Percentiles rank a stretch among this genome's conserved stretches.
These are phyloP conservation scores for Voacanga thouarsii DNA, from an alignment of 257 asterid genomes.

Conservation along the genomic window DNA sequence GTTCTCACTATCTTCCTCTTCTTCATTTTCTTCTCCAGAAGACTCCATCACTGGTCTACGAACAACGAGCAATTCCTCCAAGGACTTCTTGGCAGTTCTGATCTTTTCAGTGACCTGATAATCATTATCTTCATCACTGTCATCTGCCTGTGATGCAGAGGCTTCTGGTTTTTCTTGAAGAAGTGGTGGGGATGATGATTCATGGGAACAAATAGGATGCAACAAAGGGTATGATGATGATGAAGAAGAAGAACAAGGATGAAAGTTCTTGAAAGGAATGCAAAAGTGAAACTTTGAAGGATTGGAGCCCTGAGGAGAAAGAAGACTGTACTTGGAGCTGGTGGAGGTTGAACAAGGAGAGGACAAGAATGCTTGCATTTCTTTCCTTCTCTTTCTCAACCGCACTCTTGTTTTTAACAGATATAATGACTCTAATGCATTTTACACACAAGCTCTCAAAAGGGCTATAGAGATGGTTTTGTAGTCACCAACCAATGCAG, in stretches of 20 bases:
- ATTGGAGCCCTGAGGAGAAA: constrained; percentile 49
- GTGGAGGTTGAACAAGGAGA: constrained; percentile 47
- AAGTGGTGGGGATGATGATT: constrained; percentile 52
- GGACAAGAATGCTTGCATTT: constrained; percentile 55
- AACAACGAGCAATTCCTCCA: constrained; percentile 75
- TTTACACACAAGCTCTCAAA: neutral
- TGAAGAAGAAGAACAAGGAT: constrained; percentile 17
- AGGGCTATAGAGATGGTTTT: neutral
- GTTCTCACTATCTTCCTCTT: constrained; percentile 17
- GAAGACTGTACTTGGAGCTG: constrained; percentile 45
- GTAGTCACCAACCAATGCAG: neutral
- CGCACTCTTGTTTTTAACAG: constrained; percentile 9
- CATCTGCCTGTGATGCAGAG: constrained; percentile 17
- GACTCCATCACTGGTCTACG: constrained; percentile 79
- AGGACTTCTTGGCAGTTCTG: constrained; percentile 57
- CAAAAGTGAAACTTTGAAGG: constrained; percentile 42
- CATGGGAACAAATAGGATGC: constrained; percentile 45
- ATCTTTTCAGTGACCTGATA: constrained; percentile 55
- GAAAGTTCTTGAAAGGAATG: constrained; percentile 36
- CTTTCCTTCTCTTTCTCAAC: neutral
- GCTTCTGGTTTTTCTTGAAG: constrained; percentile 55
- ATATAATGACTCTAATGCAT: constrained; percentile 1
- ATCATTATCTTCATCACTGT: constrained; percentile 29
- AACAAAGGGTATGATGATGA: constrained; percentile 25
- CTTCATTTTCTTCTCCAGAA: constrained; percentile 29